These are phyloP conservation scores for Silybum marianum DNA, from an alignment of 129 eudicot species.

Conservation along the genomic window DNA sequence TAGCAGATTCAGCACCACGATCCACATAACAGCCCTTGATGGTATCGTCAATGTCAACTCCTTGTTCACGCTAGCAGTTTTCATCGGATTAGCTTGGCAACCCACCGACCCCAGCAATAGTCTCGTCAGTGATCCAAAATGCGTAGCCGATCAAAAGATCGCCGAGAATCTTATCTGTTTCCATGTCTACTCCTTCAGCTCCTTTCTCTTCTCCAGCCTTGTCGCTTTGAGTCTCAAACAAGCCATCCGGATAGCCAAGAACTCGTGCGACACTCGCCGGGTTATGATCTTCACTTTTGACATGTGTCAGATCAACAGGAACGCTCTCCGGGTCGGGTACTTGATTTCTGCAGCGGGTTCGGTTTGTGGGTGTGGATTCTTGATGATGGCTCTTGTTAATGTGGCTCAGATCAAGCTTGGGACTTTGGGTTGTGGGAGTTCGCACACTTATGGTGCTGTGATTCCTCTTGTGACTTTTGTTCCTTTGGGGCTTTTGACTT, in stretches of 20 bases:
- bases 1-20: conserved; percentile 47
- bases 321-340: conserved; percentile 66
- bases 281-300: conserved; percentile 40
- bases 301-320: conserved; percentile 54
- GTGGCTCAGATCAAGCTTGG: conserved; percentile 95
- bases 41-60: conserved; percentile 81
- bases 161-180: conserved; percentile 68
- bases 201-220: conserved; percentile 86
- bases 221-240: conserved; percentile 84
- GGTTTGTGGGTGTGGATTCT: conserved; percentile 69
- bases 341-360: conserved; percentile 80
- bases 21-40: conserved; percentile 85
- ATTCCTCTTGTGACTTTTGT: conserved; percentile 74
- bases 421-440: conserved; percentile 63
- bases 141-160: conserved; percentile 45
- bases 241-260: conserved; percentile 57
- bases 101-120: conserved; percentile 68
- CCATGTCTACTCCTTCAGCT: conserved; percentile 94
- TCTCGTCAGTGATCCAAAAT: conserved; percentile 43
- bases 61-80: conserved; percentile 87
- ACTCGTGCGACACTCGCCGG: conserved; percentile 35
- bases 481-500: conserved; percentile 72
- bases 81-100: conserved; percentile 92
- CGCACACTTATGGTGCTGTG: conserved; percentile 72
- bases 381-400: conserved; percentile 84